A percentile compares a stretch with the other conserved stretches of the same genome.
Conservation (phyloP, 1,284 basidiomycete species). For the Xerocomus minutiporus region DNA sequence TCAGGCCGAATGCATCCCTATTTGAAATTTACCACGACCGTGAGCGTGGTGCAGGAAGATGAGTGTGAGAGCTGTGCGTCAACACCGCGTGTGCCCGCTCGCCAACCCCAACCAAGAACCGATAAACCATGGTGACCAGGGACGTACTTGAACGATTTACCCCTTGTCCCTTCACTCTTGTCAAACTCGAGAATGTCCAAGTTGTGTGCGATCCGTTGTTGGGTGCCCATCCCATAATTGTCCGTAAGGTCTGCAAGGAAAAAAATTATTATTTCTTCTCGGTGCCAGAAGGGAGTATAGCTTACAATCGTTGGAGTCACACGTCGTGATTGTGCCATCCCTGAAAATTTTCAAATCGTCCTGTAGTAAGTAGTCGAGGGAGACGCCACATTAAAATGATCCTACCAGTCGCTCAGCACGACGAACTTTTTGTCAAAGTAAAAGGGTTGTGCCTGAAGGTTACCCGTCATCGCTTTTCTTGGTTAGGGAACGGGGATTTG, state of each 20-base stretch:
- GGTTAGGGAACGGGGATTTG: not conserved
- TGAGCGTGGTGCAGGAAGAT: conserved; percentile 9
- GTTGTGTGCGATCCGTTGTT: conserved; percentile 21
- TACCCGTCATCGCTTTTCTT: conserved; percentile 11
- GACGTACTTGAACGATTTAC: conserved; percentile 17
- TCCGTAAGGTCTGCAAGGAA: conserved; percentile 65
- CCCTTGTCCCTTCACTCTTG: conserved; percentile 36
- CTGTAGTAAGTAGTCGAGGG: not conserved
- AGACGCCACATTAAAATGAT: not conserved
- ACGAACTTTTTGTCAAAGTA: conserved; percentile 75
- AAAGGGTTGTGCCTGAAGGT: conserved; percentile 20
- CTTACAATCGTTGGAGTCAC: conserved; percentile 88
- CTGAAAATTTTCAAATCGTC: conserved; percentile 34
- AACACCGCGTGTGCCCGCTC: not conserved
- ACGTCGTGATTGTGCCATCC: conserved; percentile 91
- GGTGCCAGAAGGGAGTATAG: conserved; percentile 5
- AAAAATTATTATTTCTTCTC: not conserved
- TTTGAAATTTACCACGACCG: conserved; percentile 12
- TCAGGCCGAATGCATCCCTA: conserved; percentile 25
- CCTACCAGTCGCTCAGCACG: conserved; percentile 85
- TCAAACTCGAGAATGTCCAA: conserved; percentile 42
- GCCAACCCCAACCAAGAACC: not conserved
- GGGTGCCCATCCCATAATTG: conserved; percentile 44
- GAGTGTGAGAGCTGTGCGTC: conserved; percentile 7
- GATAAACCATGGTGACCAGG: not conserved